Evolutionary conservation across 2,329 filamentous ascomycete genomes (phyloP).

Genomic region (Sporothrix protearum): DNA sequence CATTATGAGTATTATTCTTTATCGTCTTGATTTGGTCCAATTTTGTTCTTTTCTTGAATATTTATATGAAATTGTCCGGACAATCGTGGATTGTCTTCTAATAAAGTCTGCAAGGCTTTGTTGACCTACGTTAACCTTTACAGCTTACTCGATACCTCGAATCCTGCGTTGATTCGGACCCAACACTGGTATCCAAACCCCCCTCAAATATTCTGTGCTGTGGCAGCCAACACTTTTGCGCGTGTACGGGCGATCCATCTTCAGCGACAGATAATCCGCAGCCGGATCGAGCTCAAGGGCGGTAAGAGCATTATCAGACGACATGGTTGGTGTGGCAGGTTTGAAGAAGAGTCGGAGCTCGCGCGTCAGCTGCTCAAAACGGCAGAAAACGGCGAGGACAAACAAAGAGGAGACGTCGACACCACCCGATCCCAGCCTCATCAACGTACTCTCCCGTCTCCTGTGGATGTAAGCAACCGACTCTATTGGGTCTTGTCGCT

Average conservation of each 20-base stretch:
- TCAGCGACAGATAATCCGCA: neutral
- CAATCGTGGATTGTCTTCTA: neutral
- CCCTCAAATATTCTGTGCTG: no score
- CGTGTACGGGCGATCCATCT: conserved; percentile 16
- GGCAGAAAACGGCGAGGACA: neutral
- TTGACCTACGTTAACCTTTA: neutral
- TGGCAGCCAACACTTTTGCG: neutral
- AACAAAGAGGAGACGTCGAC: neutral
- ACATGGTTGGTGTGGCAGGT: neutral
- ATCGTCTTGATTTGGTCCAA: neutral
- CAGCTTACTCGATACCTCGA: neutral
- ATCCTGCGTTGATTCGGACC: neutral
- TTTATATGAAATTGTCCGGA: neutral
- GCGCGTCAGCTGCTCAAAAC: neutral
- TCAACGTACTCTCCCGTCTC: conserved; percentile 23
- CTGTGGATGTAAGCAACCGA: conserved; percentile 19
- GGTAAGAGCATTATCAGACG: neutral
- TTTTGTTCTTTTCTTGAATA: neutral
- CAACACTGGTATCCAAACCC: neutral
- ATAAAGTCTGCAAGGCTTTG: no score
- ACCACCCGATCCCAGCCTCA: conserved; percentile 12
- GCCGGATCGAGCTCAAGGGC: no score
- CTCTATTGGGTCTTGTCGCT: conserved; percentile 22
- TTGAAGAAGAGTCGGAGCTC: neutral
- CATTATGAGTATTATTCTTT: neutral